phyloP scores from a whole-genome alignment of 2,329 filamentous ascomycete genomes.

The Colletotrichum euphorbiae region DNA sequence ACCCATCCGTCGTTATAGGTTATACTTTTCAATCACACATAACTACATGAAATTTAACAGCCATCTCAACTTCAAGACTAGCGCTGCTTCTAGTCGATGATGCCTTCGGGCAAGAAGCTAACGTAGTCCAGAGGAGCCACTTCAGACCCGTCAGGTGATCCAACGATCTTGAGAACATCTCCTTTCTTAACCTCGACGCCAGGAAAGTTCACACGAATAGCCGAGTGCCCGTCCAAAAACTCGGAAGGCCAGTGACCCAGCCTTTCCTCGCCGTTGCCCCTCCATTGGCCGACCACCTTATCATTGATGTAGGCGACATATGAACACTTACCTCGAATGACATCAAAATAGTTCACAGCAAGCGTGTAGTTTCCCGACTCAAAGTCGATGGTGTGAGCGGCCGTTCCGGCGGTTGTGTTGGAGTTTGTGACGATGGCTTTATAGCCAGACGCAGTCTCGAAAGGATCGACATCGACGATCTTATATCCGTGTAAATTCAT shows the following conservation, averaged over 20 bases:
- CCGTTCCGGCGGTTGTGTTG: slow-evolving; percentile 63
- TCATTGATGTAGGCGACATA: slow-evolving; percentile 68
- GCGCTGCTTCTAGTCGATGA: slow-evolving; percentile 43
- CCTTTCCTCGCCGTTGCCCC: slow-evolving; percentile 67
- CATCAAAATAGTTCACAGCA: slow-evolving; percentile 75
- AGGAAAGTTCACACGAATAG: slow-evolving; percentile 70
- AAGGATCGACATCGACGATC: slow-evolving; percentile 62
- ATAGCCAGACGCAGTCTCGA: slow-evolving; percentile 67
- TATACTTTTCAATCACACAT: too few relatives aligned
- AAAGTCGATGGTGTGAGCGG: slow-evolving; percentile 58
- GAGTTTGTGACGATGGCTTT: slow-evolving; percentile 66
- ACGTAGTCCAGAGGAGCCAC: slow-evolving; percentile 76
- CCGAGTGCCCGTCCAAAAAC: slow-evolving; percentile 74
- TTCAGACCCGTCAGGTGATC: slow-evolving; percentile 69
- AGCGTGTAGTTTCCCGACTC: slow-evolving; percentile 69
- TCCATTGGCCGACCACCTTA: slow-evolving; percentile 66
- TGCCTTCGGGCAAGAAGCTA: slow-evolving; percentile 67
- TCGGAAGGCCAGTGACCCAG: slow-evolving; percentile 69
- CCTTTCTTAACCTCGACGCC: slow-evolving; percentile 62
- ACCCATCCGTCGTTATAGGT: too few relatives aligned
- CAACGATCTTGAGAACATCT: slow-evolving; percentile 65
- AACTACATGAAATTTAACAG: too few relatives aligned
- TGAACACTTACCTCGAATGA: slow-evolving; percentile 66
- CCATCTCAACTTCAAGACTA: not conserved
- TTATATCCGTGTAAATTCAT: slow-evolving; percentile 72